These are phyloP conservation scores for Thielaviopsis cerberus DNA, from an alignment of 2,329 filamentous ascomycete species.

Conservation along the genomic window DNA sequence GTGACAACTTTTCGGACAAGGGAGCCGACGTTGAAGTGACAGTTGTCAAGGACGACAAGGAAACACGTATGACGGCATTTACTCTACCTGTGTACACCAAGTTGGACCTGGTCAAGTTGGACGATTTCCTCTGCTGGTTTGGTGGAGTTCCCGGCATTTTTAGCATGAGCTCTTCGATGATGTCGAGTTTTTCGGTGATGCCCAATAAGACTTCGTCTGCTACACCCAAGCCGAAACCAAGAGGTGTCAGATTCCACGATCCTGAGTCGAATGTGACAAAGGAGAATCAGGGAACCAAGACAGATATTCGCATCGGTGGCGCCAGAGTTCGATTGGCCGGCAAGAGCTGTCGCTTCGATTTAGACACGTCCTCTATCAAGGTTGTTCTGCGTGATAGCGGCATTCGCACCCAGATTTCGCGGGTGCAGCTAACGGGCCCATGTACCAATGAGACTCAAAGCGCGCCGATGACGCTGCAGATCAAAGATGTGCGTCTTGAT, in stretches of 20 bases:
- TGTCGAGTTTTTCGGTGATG: constrained; percentile 44
- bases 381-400: constrained; percentile 56
- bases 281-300: constrained; percentile 34
- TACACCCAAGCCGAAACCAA: constrained; percentile 25
- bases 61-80: constrained; percentile 41
- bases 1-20: constrained; percentile 36
- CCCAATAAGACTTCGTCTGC: constrained; percentile 19
- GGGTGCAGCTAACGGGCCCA: constrained; percentile 57
- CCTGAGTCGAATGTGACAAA: constrained; percentile 29
- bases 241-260: constrained; percentile 40
- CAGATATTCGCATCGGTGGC: constrained; percentile 61
- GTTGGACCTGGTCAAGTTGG: constrained; percentile 61
- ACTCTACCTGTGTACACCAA: constrained; percentile 61
- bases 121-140: constrained; percentile 75
- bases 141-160: constrained; percentile 82
- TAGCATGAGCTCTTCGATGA: constrained; percentile 70
- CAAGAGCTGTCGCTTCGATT: constrained; percentile 51
- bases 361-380: constrained; percentile 70
- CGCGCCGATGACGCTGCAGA: constrained; percentile 42
- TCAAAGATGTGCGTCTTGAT: constrained; percentile 51
- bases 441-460: constrained; percentile 24
- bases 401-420: constrained; percentile 54
- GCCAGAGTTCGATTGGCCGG: constrained; percentile 60
- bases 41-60: constrained; percentile 26
- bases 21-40: constrained; percentile 41